Evolutionary conservation across 1,139 yeast species (phyloP).

Genomic region (Geotrichum citri-aurantii): DNA sequence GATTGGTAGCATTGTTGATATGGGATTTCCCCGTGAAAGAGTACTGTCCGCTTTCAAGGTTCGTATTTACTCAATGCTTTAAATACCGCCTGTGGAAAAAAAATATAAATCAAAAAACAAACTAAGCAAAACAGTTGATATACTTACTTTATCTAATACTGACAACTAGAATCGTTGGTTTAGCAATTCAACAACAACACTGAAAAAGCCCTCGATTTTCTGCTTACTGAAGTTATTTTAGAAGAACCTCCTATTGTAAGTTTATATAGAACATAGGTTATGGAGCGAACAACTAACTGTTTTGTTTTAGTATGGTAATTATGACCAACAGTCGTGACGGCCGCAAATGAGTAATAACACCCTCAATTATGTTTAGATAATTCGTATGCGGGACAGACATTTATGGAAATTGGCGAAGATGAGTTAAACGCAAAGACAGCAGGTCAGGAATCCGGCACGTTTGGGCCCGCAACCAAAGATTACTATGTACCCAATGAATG

Average conservation of each 20-base stretch:
- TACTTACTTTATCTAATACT: neutral
- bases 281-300: neutral
- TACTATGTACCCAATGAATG: constrained; percentile 27
- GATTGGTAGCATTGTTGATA: neutral
- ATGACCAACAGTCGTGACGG: neutral
- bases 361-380: neutral
- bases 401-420: constrained; percentile 19
- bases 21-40: neutral
- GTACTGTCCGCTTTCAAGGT: neutral
- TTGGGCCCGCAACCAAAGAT: constrained; percentile 29
- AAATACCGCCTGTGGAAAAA: too few species aligned
- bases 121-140: too few species aligned
- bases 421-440: constrained; percentile 4
- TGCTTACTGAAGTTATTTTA: neutral
- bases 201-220: neutral
- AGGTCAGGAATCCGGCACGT: constrained; percentile 21
- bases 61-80: neutral
- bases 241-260: neutral
- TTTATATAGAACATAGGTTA: neutral
- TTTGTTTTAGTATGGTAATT: constrained; percentile 9
- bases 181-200: neutral
- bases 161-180: neutral
- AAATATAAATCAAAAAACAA: too few species aligned
- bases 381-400: constrained; percentile 17
- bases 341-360: neutral